phyloP scores from a whole-genome alignment of 140 eudicot genomes.

The Bidens hawaiensis region DNA sequence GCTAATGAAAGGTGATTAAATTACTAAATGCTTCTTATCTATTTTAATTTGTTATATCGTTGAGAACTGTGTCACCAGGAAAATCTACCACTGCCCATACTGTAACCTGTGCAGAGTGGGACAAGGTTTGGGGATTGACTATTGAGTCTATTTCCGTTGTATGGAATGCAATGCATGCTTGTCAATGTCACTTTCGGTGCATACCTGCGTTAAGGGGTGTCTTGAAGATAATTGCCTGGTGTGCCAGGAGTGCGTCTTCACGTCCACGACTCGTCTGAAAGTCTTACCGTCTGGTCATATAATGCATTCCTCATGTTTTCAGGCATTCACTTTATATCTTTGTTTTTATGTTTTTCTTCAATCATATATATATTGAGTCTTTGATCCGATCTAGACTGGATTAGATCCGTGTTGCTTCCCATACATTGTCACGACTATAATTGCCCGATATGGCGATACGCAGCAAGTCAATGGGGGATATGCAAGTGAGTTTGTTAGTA shows the following conservation, averaged over 20 bases:
- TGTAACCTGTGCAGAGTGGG: conserved; percentile 97
- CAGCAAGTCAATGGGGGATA: conserved; percentile 94
- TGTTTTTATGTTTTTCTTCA: neutral
- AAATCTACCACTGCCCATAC: conserved; percentile 92
- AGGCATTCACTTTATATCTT: conserved; percentile 35
- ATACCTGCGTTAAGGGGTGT: conserved; percentile 79
- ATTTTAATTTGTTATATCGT: neutral
- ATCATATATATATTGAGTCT: conserved; percentile 9
- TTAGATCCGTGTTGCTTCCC: neutral
- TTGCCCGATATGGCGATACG: conserved; percentile 95
- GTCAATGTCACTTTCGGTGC: conserved; percentile 57
- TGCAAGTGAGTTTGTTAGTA: conserved; percentile 56
- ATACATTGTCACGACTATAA: conserved; percentile 60
- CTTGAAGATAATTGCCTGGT: conserved; percentile 89
- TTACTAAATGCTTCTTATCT: neutral
- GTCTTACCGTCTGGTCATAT: conserved; percentile 87
- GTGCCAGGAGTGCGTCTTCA: conserved; percentile 80
- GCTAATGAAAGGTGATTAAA: conserved; percentile 88
- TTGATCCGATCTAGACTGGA: too few relatives aligned
- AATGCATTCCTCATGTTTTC: conserved; percentile 96
- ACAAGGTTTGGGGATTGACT: conserved; percentile 86
- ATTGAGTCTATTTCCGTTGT: conserved; percentile 80
- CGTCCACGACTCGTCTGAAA: conserved; percentile 79
- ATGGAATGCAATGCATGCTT: conserved; percentile 97
- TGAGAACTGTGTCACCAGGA: conserved; percentile 38